Conservation (phyloP, 148 eudicot genomes). For the Rhododendron molle region DNA sequence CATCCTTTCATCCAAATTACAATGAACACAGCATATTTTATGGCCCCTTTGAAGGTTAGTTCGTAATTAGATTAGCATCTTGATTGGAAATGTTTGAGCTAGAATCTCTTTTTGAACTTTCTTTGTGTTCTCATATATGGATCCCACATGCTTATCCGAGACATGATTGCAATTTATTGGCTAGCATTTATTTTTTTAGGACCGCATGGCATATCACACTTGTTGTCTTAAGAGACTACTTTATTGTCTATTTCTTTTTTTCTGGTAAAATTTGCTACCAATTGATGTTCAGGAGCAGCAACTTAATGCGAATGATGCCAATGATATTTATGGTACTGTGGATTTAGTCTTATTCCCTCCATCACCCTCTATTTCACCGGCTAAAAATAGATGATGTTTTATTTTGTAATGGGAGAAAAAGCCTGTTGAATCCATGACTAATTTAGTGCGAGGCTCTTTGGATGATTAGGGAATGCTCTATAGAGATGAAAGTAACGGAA, state of each 20-base stretch:
- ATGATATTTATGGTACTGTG: background rate
- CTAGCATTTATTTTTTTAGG: background rate
- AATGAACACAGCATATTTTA: conserved; percentile 65
- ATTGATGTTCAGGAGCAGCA: background rate
- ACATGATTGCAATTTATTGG: background rate
- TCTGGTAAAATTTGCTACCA: background rate
- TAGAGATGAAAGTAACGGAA: background rate
- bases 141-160: background rate
- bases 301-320: background rate
- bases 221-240: background rate
- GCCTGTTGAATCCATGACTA: background rate
- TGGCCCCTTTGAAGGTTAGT: conserved; percentile 95
- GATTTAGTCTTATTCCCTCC: background rate
- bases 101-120: background rate
- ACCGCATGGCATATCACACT: background rate
- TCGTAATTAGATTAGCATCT: conserved; percentile 39
- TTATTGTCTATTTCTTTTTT: background rate
- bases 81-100: background rate
- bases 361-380: background rate
- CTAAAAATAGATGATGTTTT: background rate
- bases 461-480: background rate
- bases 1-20: conserved; percentile 65
- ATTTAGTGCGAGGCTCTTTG: background rate
- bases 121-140: background rate
- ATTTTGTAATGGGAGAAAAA: background rate